These are phyloP conservation scores for Lanmaoa pseudosensibilis DNA, from an alignment of 768 basidiomycete species.

Conservation along the genomic window DNA sequence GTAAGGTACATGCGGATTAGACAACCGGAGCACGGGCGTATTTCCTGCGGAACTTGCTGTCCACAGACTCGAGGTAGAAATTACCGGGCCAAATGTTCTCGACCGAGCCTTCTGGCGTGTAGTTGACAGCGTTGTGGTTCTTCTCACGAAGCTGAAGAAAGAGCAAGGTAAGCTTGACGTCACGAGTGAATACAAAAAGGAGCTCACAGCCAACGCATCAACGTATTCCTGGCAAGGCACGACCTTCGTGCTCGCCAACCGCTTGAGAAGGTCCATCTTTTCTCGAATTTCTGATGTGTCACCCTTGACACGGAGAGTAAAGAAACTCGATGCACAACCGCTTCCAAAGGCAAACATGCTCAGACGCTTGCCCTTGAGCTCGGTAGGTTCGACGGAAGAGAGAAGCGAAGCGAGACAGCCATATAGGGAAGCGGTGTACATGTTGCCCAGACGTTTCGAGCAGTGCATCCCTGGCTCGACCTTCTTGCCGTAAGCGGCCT, in stretches of 20 bases:
- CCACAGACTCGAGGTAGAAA: conserved; percentile 90
- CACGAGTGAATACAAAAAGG: background rate
- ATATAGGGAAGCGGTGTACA: conserved; percentile 97
- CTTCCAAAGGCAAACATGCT: conserved; percentile 96
- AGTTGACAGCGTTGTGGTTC: conserved; percentile 89
- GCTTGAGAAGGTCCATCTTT: conserved; percentile 78
- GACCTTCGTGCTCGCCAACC: conserved; percentile 84
- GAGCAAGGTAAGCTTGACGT: background rate
- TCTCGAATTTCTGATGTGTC: conserved; percentile 78
- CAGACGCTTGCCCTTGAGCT: conserved; percentile 79
- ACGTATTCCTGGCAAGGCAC: conserved; percentile 92
- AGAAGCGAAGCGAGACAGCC: conserved; percentile 90
- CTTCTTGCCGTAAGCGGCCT: conserved; percentile 69
- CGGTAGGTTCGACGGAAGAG: conserved; percentile 65
- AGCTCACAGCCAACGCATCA: conserved; percentile 68
- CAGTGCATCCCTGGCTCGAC: conserved; percentile 83
- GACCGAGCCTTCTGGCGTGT: conserved; percentile 80
- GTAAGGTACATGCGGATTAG: conserved; percentile 13
- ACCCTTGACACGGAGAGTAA: conserved; percentile 81
- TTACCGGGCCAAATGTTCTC: conserved; percentile 94
- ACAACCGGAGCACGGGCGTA: conserved; percentile 55
- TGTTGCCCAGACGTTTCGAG: conserved; percentile 93
- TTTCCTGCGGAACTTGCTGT: conserved; percentile 88
- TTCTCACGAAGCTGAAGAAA: conserved; percentile 83
- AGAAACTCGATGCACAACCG: conserved; percentile 95